Base-by-base conservation (phyloP, 257 asterid species). In the Cynanchum wilfordii region DNA sequence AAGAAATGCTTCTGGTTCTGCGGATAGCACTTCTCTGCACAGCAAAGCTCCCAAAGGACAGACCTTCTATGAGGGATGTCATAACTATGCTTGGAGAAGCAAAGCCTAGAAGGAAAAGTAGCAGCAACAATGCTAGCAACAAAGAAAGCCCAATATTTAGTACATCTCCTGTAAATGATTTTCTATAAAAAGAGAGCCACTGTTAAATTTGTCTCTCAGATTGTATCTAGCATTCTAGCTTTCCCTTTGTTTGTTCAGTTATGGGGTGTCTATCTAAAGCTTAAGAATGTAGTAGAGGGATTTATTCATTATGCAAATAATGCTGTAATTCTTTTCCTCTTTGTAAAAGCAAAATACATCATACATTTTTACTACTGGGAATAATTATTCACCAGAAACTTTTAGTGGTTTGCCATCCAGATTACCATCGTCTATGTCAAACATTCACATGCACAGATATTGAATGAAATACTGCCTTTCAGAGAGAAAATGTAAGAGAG, bases 31-130 rank as follows among this genome's bases (percentile, higher is more conserved):
- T 84, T 60, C 79, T 84, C 4, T 84, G 88, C 77, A 77, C 80
- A 72, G 82, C 86, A 52, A 84, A 77, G 80, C 86, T 74, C 66
- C 86, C 88, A 2, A 81, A 70, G 82, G 88, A 84, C 68, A 84
- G 86, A 55, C 88, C 88, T 7, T 84, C 86, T 60, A 84, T 84
- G 88, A 84, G 86, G 65, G 88, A 84, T 62, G 85, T 84, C 12
- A 63, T 84, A 52, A 81, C 88, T 40, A 84, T 84, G 88, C 84
- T 84, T 27, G 84, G 76, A 27, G 88, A 84, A 54, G 88, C 88
- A 22, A 84, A 81, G 75, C 88, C 88, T 42, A 69, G 88, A 64
- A 75, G 88, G 67, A 84, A 84, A 70, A 76, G 82, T 54, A 76
- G 80, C 57, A 77, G 55, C 78, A 77, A 75, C 47, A 72, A 10